These are phyloP conservation scores for Angophora floribunda DNA, from an alignment of 345 rosid genomes.

Conservation along the genomic window DNA sequence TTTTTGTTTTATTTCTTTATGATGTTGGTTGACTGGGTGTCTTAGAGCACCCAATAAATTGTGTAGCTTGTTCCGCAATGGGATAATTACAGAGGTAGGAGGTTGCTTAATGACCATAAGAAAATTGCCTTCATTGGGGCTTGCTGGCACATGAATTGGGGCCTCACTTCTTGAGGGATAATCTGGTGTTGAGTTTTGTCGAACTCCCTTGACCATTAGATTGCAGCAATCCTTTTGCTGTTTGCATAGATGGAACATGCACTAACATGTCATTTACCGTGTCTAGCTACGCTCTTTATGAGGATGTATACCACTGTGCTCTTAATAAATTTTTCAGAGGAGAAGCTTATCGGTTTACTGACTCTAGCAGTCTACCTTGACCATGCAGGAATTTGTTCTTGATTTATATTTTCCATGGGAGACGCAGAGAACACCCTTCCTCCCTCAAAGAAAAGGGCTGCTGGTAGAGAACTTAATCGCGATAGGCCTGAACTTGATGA, in stretches of 20 bases:
- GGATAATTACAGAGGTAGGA: not conserved
- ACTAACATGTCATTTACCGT: not conserved
- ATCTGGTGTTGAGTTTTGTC: not conserved
- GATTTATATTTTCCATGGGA: constrained; percentile 32
- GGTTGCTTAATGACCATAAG: not conserved
- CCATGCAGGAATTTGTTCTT: not conserved
- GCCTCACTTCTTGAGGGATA: not conserved
- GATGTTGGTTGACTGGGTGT: not conserved
- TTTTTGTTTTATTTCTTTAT: not conserved
- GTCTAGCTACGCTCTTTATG: not conserved
- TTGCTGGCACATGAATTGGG: not conserved
- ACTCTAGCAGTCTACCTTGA: not conserved
- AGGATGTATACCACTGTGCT: not conserved
- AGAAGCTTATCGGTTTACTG: not conserved
- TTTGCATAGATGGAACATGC: not conserved
- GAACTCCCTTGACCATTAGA: not conserved
- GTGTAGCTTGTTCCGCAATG: not conserved
- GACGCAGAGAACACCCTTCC: constrained; percentile 70
- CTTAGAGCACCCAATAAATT: not conserved
- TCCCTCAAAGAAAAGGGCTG: constrained; percentile 95
- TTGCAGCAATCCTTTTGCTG: not conserved
- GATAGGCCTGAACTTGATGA: constrained; percentile 87
- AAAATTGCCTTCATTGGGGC: not conserved
- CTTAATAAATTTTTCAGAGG: not conserved
- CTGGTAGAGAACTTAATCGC: constrained; percentile 73